phyloP scores from a whole-genome alignment of 805 yeast genomes.

The Wickerhamiella cacticola region DNA sequence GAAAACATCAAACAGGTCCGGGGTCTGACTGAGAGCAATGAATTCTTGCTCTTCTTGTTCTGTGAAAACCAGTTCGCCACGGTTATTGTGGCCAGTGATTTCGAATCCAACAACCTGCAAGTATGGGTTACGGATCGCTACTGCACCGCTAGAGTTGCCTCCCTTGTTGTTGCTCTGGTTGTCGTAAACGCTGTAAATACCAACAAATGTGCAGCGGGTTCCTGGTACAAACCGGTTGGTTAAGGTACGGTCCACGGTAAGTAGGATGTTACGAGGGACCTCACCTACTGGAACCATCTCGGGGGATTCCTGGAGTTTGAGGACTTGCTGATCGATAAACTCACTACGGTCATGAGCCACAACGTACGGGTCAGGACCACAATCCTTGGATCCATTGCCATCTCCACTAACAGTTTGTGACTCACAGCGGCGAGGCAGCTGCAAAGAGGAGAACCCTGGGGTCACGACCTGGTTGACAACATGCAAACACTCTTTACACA shows the following conservation, averaged over 20 bases:
- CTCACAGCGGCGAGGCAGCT: conserved; percentile 56
- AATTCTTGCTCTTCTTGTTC: conserved; percentile 95
- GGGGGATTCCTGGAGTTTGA: conserved; percentile 93
- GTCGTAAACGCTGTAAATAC: conserved; percentile 85
- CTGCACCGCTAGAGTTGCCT: conserved; percentile 36
- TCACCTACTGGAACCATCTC: conserved; percentile 99
- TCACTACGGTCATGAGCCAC: conserved; percentile 86
- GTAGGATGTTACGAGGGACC: conserved; percentile 85
- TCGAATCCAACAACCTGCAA: conserved; percentile 76
- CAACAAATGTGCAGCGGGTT: conserved; percentile 80
- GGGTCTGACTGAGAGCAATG: conserved; percentile 63
- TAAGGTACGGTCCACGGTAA: conserved; percentile 79
- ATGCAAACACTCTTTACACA: conserved; percentile 82
- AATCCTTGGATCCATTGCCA: conserved; percentile 34
- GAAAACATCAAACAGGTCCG: conserved; percentile 75
- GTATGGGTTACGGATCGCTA: conserved; percentile 89
- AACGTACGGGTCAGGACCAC: conserved; percentile 88
- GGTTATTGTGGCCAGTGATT: conserved; percentile 56
- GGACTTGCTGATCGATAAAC: conserved; percentile 90
- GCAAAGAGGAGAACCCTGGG: conserved; percentile 59
- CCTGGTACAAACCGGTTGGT: conserved; percentile 93
- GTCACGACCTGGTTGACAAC: conserved; percentile 50
- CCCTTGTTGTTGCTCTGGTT: conserved; percentile 35
- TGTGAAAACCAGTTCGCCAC: conserved; percentile 52
- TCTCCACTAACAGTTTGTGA: conserved; percentile 39